phyloP scores from a whole-genome alignment of 805 yeast genomes.

The Candida golubevii region DNA sequence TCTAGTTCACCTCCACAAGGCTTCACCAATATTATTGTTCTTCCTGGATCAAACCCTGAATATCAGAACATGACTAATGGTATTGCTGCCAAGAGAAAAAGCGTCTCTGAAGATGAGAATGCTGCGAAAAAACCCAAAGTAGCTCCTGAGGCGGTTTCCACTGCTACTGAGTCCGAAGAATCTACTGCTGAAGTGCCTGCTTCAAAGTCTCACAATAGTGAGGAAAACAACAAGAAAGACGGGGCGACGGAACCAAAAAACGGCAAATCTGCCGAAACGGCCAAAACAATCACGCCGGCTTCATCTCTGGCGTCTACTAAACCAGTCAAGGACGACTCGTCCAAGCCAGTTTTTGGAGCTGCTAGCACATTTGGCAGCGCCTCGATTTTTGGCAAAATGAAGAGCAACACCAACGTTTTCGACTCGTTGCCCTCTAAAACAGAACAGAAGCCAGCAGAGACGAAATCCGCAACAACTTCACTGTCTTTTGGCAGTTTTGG shows the following conservation, averaged over 20 bases:
- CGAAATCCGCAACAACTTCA: slow-evolving; percentile 2
- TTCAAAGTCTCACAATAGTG: neutral
- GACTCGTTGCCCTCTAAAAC: slow-evolving; percentile 11
- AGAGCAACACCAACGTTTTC: slow-evolving; percentile 24
- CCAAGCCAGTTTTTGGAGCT: slow-evolving; percentile 36
- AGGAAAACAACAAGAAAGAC: too few relatives aligned
- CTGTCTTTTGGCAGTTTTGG: slow-evolving; percentile 11
- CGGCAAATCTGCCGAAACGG: neutral
- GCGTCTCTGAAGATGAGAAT: neutral
- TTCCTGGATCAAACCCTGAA: too few relatives aligned
- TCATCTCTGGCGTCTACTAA: neutral
- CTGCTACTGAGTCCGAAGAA: too few relatives aligned
- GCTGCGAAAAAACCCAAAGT: neutral
- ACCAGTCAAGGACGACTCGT: neutral
- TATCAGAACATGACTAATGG: slow-evolving; percentile 1
- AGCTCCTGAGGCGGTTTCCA: neutral
- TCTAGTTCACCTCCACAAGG: too few relatives aligned
- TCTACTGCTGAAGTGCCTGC: neutral
- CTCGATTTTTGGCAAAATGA: slow-evolving; percentile 22
- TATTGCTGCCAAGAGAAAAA: slow-evolving; percentile 1
- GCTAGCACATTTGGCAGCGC: slow-evolving; percentile 37
- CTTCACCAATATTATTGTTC: too few relatives aligned
- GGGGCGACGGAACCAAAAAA: neutral
- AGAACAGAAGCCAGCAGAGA: neutral
- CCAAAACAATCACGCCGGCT: neutral